Evolutionary conservation across 2,329 filamentous ascomycete genomes (phyloP).

Genomic region (Diaporthe ampelina): DNA sequence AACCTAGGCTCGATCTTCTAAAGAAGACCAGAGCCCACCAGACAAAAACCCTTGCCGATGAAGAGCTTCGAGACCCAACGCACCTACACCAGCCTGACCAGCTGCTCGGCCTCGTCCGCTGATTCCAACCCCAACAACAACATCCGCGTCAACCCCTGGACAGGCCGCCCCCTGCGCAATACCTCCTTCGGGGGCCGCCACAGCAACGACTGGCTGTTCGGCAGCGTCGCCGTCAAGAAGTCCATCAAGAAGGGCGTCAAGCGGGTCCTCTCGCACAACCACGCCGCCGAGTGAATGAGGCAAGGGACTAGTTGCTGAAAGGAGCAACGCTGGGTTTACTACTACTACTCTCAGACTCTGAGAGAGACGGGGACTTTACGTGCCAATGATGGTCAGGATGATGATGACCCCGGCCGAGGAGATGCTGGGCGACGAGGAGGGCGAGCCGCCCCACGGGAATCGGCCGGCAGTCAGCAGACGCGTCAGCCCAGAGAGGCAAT

Average conservation of each 20-base stretch:
- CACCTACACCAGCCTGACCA: slow-evolving; percentile 29
- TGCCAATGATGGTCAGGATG: not conserved
- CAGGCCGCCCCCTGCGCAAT: slow-evolving; percentile 39
- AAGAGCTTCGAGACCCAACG: slow-evolving; percentile 30
- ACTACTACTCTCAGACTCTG: not conserved
- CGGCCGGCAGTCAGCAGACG: not conserved
- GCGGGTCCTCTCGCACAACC: slow-evolving; percentile 17
- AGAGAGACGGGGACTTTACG: not conserved
- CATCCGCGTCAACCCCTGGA: slow-evolving; percentile 19
- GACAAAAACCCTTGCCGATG: slow-evolving; percentile 27
- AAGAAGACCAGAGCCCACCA: slow-evolving; percentile 13
- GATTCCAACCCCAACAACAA: not conserved
- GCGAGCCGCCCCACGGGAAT: slow-evolving; percentile 23
- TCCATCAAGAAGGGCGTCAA: slow-evolving; percentile 36
- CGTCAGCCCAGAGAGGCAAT: not conserved
- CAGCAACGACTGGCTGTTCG: slow-evolving; percentile 41
- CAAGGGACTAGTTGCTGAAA: not conserved
- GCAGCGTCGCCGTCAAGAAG: slow-evolving; percentile 38
- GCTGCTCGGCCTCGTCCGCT: slow-evolving; percentile 17
- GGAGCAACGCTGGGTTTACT: not conserved
- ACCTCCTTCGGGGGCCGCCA: slow-evolving; percentile 38
- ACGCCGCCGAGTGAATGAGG: not conserved
- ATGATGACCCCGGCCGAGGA: slow-evolving; percentile 10
- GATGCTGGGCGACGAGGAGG: slow-evolving; percentile 34
- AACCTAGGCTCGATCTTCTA: not conserved